Base-by-base conservation (phyloP, 176 grass and related monocot genomes). In the Puya raimondii region DNA sequence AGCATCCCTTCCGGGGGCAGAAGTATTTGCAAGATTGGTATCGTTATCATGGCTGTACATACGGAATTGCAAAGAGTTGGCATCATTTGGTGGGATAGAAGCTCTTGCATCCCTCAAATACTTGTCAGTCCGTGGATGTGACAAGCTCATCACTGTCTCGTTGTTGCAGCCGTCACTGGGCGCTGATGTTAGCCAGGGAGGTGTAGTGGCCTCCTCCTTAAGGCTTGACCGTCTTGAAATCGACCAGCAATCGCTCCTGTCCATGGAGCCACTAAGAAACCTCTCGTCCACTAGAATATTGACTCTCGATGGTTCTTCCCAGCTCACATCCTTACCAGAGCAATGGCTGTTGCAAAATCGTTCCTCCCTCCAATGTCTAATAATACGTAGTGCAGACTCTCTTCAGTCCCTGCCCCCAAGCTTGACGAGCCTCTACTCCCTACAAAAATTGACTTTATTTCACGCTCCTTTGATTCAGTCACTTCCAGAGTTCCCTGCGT, bases 31-130 rank as follows among this genome's bases (percentile, higher is more conserved):
- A 47, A 47, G 29, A 48, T 12, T 58, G 27, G 13, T 2, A 29
- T 1, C 0, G 0, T 47, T 72, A 18, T 11, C 9, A 2, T 2
- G 9, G 2, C 22, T 72, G 26, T 1, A 1, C 1, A 63, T 72
- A 48, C 0, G 13, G 7, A 12, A 20, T 42, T 72, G 70, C 33
- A 14, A 14, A 58, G 23, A 48, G 9, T 10, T 72, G 47, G 26
- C 53, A 72, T 72, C 53, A 61, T 20, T 72, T 6, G 70, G 27
- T 27, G 53, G 53, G 47, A 48, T 72, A 20, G 33, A 56, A 48
- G 53, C 53, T 20, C 53, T 72, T n/a, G 4, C 18, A 15, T 9
- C 2, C 16, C 54, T 58, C 53, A 56, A 15, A 56, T 56, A 56
- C 54, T 58, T 14, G 3, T 4, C 2, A 20, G 18, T 58, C 14